Conservation (phyloP, 129 eudicot genomes). For the Artemisia tridentata region DNA sequence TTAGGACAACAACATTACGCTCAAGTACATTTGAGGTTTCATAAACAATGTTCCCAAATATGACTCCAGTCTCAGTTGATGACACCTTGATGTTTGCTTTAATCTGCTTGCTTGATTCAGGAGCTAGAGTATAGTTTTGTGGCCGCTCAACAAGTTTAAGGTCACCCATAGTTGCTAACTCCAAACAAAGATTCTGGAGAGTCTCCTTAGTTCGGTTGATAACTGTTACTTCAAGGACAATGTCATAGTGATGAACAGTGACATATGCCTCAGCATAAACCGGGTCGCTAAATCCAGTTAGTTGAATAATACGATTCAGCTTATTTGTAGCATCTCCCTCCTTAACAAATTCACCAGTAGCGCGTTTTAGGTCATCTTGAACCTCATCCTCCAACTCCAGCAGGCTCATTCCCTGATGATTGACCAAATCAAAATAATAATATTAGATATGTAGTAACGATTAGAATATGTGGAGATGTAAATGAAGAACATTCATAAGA, state of each 20-base stretch:
- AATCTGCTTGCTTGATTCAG: constrained; percentile 87
- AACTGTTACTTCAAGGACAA: constrained; percentile 86
- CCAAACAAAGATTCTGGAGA: constrained; percentile 86
- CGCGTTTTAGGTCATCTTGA: constrained; percentile 92
- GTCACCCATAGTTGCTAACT: constrained; percentile 97
- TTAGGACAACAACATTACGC: constrained; percentile 82
- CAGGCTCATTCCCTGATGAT: constrained; percentile 85
- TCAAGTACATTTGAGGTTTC: constrained; percentile 91
- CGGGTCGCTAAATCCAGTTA: constrained; percentile 93
- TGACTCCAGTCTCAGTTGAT: constrained; percentile 95
- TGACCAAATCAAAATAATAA: not conserved
- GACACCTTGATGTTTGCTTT: constrained; percentile 96
- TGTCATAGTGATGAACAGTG: constrained; percentile 91
- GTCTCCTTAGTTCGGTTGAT: constrained; percentile 92
- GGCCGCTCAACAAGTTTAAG: constrained; percentile 98
- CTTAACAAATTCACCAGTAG: constrained; percentile 84
- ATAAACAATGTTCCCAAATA: constrained; percentile 89
- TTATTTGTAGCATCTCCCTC: constrained; percentile 80
- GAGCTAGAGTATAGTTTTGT: constrained; percentile 90
- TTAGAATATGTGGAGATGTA: not conserved
- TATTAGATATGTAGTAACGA: not conserved
- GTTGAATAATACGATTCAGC: constrained; percentile 84
- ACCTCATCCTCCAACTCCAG: constrained; percentile 91
- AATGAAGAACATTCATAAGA: not conserved
- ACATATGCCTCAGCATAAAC: constrained; percentile 96